Conservation (phyloP, 1,139 yeast genomes). For the Yamadazyma atlantica region DNA sequence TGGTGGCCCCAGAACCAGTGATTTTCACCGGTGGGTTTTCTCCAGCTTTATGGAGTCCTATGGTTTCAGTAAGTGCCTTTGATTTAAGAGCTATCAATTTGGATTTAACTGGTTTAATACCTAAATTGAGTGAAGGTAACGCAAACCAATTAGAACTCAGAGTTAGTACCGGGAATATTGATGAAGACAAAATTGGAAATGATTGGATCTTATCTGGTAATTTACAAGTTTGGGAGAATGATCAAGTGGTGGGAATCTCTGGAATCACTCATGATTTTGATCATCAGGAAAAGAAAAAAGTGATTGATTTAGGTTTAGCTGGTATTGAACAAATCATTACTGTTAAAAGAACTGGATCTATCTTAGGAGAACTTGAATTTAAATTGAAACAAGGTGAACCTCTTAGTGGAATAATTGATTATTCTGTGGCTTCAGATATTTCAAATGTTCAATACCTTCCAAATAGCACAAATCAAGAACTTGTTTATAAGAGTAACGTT, state of each 20-base stretch:
- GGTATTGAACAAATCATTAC: slow-evolving; percentile 36
- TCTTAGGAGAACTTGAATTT: slow-evolving; percentile 28
- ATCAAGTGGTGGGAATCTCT: slow-evolving; percentile 30
- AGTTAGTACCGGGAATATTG: slow-evolving; percentile 52
- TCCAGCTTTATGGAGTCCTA: slow-evolving; percentile 77
- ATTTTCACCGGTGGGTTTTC: slow-evolving; percentile 78
- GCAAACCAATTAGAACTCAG: slow-evolving; percentile 40
- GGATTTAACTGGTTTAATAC: slow-evolving; percentile 68
- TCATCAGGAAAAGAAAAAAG: slow-evolving; percentile 18
- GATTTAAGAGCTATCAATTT: slow-evolving; percentile 66
- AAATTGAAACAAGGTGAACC: slow-evolving; percentile 37
- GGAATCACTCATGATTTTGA: slow-evolving; percentile 39
- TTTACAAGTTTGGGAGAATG: slow-evolving; percentile 59
- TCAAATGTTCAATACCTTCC: slow-evolving; percentile 11
- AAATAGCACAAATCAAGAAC: slow-evolving; percentile 3
- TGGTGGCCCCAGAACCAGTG: slow-evolving; percentile 57
- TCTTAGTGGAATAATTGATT: slow-evolving; percentile 18
- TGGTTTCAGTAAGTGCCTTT: slow-evolving; percentile 71
- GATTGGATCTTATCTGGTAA: slow-evolving; percentile 77
- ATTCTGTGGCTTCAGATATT: slow-evolving; percentile 23
- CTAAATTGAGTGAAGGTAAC: slow-evolving; percentile 53
- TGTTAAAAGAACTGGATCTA: slow-evolving; percentile 16
- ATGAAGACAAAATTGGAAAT: slow-evolving; percentile 41
- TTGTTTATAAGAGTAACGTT: slow-evolving; percentile 3
- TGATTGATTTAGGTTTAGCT: slow-evolving; percentile 12